Conservation (phyloP, 1,139 yeast genomes). For the Protomyces pachydermus region DNA sequence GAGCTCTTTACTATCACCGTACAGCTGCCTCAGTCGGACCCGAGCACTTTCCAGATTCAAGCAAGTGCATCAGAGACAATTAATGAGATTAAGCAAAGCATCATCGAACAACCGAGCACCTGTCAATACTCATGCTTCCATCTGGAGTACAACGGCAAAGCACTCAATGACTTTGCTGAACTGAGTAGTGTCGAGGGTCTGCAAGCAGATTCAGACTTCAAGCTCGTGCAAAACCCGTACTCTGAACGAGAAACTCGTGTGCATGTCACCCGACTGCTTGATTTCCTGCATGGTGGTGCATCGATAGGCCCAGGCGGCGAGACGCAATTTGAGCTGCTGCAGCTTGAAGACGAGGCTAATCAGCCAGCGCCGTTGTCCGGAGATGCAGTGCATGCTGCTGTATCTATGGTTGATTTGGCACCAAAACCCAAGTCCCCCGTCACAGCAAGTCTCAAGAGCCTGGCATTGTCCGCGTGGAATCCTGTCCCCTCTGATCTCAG, state of each 20-base stretch:
- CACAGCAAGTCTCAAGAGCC: conserved; percentile 41
- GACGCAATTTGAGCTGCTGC: conserved; percentile 41
- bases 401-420: neutral
- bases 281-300: conserved; percentile 44
- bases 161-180: conserved; percentile 39
- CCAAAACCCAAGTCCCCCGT: conserved; percentile 31
- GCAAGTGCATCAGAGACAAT: conserved; percentile 46
- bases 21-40: conserved; percentile 6
- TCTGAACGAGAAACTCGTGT: conserved; percentile 46
- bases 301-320: conserved; percentile 42
- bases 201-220: conserved; percentile 35
- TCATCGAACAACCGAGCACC: conserved; percentile 52
- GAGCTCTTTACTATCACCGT: conserved; percentile 14
- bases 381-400: neutral
- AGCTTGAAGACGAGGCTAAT: conserved; percentile 17
- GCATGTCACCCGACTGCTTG: conserved; percentile 49
- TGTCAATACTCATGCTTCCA: conserved; percentile 60
- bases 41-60: conserved; percentile 12
- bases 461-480: conserved; percentile 75
- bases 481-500: conserved; percentile 68
- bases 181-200: conserved; percentile 36
- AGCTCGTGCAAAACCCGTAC: conserved; percentile 45
- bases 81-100: conserved; percentile 55
- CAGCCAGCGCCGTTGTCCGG: conserved; percentile 19
- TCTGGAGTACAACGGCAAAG: conserved; percentile 43